Evolutionary conservation across 228 moss, liverwort and hornwort species (phyloP), one percentile per base, ranked within the genome.

Genomic region (Sphagnum magellanicum): DNA sequence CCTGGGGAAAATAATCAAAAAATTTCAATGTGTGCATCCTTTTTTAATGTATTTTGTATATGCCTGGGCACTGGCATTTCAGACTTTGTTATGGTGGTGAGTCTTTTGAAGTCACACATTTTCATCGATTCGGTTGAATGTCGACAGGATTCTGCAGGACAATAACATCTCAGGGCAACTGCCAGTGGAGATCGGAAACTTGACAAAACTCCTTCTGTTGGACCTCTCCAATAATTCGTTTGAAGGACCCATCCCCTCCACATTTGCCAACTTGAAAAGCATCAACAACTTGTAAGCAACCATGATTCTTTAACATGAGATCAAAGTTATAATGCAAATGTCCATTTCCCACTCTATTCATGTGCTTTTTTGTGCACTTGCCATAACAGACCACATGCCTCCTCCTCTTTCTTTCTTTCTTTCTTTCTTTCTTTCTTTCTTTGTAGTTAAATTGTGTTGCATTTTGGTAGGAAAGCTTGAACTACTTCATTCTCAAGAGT

Each of bases 201-300:
- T 88, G 5, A 75, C 77, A 17, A 78, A 82, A 49, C 78, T 88
- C 46, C 73, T 60, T 32, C 71, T 79, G 8, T 63, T 88, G 80
- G 88, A 88, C 74, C 74, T 88, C 61, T 84, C 84, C 55, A 68
- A 74, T 50, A 88, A 88, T 69, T 67, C 32, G 2, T 78, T 88
- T 64, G 60, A 9, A 49, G 88, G 88, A 64, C 72, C 79, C 49
- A 79, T 88, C 60, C 85, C 88, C 47, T 73, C 67, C 16, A 67
- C 85, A 58, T 67, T 87, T 50, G 70, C 63, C 73, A 80, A 76
- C 66, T 69, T 87, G 74, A 68, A 76, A 53, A 81, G 48, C 76
- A 74, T 87, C 72, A 67, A 74, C 14, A 67, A 75, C 48, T 71
- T 87, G 87, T 87, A 78, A 83, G 83, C 71, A 75, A 32, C 32